Evolutionary conservation across 495 filamentous ascomycete species (phyloP).

Genomic region (Penicillium steckii): DNA sequence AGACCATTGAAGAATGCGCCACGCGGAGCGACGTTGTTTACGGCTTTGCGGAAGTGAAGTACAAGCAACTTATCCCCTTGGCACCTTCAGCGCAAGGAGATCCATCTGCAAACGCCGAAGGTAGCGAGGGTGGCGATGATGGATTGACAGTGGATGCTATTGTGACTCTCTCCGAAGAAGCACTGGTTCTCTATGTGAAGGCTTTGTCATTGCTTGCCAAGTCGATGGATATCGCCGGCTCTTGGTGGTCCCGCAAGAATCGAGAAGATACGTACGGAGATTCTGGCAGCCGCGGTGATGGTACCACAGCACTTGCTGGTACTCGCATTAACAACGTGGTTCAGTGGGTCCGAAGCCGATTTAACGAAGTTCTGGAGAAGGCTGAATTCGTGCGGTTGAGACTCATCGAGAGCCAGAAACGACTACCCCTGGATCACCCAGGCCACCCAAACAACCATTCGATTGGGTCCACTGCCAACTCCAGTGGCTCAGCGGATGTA

Average conservation of each 20-base stretch:
- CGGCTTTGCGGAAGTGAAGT: conserved; percentile 97
- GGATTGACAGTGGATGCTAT: conserved; percentile 79
- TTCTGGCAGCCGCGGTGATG: conserved; percentile 35
- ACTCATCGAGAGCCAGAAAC: conserved; percentile 81
- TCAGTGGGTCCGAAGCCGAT: conserved; percentile 89
- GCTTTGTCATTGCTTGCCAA: conserved; percentile 82
- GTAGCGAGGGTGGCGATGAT: conserved; percentile 33
- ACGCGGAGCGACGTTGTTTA: conserved; percentile 93
- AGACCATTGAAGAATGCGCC: conserved; percentile 85
- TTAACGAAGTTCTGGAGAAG: conserved; percentile 96
- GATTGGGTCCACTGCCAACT: conserved; percentile 43
- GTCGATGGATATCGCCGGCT: conserved; percentile 93
- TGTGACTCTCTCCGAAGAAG: conserved; percentile 87
- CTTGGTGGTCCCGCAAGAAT: conserved; percentile 84
- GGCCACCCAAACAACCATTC: conserved; percentile 78
- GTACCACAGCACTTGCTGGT: conserved; percentile 54
- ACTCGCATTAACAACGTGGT: conserved; percentile 87
- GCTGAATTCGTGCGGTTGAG: conserved; percentile 87
- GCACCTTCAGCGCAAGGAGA: conserved; percentile 68
- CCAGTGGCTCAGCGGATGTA: conserved; percentile 61
- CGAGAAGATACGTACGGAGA: conserved; percentile 60
- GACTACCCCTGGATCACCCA: conserved; percentile 79
- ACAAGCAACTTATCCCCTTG: conserved; percentile 88
- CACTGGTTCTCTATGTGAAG: conserved; percentile 93
- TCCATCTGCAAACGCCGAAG: conserved; percentile 37